A percentile compares a stretch with the other conserved stretches of the same genome.
Conservation (phyloP, 176 grass and related monocot genomes). For the Oryza brachyantha region DNA sequence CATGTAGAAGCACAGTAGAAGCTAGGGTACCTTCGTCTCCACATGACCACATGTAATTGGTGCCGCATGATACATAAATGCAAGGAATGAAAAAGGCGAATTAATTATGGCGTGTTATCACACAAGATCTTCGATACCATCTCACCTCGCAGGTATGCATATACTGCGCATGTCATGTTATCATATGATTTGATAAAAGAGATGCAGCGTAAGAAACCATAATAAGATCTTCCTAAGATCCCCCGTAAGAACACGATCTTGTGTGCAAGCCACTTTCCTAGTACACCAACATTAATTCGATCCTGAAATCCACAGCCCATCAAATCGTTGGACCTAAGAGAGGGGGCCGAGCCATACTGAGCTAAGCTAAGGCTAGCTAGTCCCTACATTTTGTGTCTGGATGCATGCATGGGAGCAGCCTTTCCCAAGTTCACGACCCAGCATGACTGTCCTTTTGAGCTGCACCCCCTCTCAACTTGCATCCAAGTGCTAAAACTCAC, state of each 20-base stretch:
- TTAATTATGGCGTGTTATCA: background rate
- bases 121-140: slow-evolving; percentile 30
- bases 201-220: slow-evolving; percentile 20
- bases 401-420: slow-evolving; percentile 46
- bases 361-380: slow-evolving; percentile 42
- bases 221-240: slow-evolving; percentile 31
- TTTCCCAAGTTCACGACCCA: slow-evolving; percentile 47
- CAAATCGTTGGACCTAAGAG: slow-evolving; percentile 45
- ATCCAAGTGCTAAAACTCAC: slow-evolving; percentile 40
- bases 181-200: slow-evolving; percentile 14
- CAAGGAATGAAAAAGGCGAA: slow-evolving; percentile 8
- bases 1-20: background rate
- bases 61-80: slow-evolving; percentile 25
- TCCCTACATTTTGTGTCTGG: slow-evolving; percentile 34
- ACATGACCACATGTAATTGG: slow-evolving; percentile 30
- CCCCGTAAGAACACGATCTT: slow-evolving; percentile 28
- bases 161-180: background rate
- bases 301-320: slow-evolving; percentile 48
- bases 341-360: slow-evolving; percentile 26
- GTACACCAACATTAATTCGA: slow-evolving; percentile 41
- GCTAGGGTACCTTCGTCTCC: background rate
- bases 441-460: slow-evolving; percentile 44
- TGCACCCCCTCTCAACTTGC: slow-evolving; percentile 30
- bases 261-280: slow-evolving; percentile 40
- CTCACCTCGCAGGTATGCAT: background rate